Conservation (phyloP, 2,329 filamentous ascomycete genomes). For the Verticillium albo-atrum region DNA sequence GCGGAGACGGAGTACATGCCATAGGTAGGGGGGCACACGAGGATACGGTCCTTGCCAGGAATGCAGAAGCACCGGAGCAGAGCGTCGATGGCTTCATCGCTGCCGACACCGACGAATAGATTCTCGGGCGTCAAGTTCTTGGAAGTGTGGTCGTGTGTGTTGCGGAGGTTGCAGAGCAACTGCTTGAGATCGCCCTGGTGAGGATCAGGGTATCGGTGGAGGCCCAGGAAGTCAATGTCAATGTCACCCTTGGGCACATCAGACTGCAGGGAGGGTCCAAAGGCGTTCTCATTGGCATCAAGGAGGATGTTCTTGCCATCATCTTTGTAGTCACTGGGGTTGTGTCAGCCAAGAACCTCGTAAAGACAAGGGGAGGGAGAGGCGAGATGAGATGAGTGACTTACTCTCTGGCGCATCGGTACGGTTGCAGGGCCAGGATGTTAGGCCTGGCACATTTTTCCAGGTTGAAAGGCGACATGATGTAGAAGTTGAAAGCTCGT, state of each 20-base stretch:
- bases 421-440: constrained; percentile 71
- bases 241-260: constrained; percentile 46
- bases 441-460: constrained; percentile 72
- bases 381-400: constrained; percentile 21
- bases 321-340: constrained; percentile 90
- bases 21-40: constrained; percentile 94
- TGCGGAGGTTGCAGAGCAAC: constrained; percentile 80
- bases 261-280: constrained; percentile 69
- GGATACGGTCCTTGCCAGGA: constrained; percentile 81
- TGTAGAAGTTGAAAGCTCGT: background rate
- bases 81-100: constrained; percentile 94
- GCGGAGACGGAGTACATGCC: constrained; percentile 97
- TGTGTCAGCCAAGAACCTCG: constrained; percentile 7
- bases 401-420: constrained; percentile 78
- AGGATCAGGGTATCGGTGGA: constrained; percentile 95
- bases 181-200: constrained; percentile 87
- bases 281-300: constrained; percentile 97
- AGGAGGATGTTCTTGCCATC: constrained; percentile 93
- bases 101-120: constrained; percentile 92
- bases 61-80: constrained; percentile 89
- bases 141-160: constrained; percentile 74
- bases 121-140: constrained; percentile 73
- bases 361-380: background rate
- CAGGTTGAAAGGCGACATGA: constrained; percentile 65
- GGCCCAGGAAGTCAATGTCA: constrained; percentile 62